Base-by-base conservation (phyloP, 768 basidiomycete species). In the Cubamyces sp. region DNA sequence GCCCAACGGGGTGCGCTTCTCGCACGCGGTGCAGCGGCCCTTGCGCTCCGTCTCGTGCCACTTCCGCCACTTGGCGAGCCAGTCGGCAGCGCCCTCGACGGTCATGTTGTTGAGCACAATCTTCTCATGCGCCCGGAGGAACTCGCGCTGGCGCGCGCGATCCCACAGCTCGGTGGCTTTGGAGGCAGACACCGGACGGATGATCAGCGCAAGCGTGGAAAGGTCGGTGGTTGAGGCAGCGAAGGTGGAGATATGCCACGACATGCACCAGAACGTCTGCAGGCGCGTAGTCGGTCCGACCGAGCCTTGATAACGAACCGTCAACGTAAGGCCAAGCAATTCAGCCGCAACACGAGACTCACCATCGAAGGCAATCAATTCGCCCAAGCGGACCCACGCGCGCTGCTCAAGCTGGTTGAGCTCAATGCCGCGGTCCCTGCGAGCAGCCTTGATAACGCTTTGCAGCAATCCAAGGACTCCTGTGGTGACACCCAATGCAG, bases 201-300 rank as follows among this genome's bases (percentile, higher is more conserved):
- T 70, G 45, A 85, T 77, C 19, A 91, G 75, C 0, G 88, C 82
- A 26, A 87, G 78, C 0, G 87, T 87, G 5, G 79, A 78, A 21
- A 86, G 73, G 54, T 88, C 82, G 16, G 77, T 75, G 3, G 83
- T 74, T 2, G 79, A 74, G 0, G 77, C 73, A 26, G 75, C 71
- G 52, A 76, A 76, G 53, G 76, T 71, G 7, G 79, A 76, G 26
- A 78, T 72, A 57, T 75, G 74, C 41, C 75, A 76, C 3, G 80
- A 77, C 65, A 87, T 78, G 60, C 79, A 74, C 66, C 81, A 78
- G 75, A 84, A 90, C 8, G 84, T 82, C 64, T 84, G 84, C 39
- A 82, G 67, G 40, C 84, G 82, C 8, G 81, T 75, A 12, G 73
- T 61, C 47, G 73, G 62, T 0, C 79, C 61, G 47, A 71, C 65